Percentiles rank a stretch among this genome's conserved stretches.
These are phyloP conservation scores for Eucalyptus melliodora DNA, from an alignment of 345 rosid species.

Conservation along the genomic window DNA sequence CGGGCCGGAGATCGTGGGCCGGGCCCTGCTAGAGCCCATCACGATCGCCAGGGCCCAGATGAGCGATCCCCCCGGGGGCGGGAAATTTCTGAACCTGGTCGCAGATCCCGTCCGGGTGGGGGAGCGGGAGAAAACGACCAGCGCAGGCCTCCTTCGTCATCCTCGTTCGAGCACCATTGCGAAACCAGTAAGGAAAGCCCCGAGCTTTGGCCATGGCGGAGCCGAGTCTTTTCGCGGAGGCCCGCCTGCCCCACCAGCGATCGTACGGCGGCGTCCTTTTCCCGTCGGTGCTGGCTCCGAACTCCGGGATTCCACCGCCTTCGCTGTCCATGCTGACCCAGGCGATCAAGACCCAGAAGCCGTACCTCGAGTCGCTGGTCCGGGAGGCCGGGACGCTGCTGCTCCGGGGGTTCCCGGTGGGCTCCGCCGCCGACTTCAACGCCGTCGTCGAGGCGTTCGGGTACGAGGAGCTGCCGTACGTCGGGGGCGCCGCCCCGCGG, in stretches of 20 bases:
- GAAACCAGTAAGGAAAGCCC: not conserved
- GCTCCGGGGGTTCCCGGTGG: conserved; percentile 50
- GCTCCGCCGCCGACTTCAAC: conserved; percentile 68
- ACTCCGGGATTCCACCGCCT: conserved; percentile 2
- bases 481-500: conserved; percentile 86
- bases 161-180: not conserved
- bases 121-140: not conserved
- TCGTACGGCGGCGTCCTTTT: conserved; percentile 26
- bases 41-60: not conserved
- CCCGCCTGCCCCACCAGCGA: conserved; percentile 41
- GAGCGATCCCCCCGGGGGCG: no score
- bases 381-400: conserved; percentile 60
- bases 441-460: conserved; percentile 78
- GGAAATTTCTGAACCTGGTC: not conserved
- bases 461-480: conserved; percentile 81
- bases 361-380: conserved; percentile 44
- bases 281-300: conserved; percentile 46
- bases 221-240: conserved; percentile 25
- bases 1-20: not conserved
- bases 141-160: not conserved
- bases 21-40: not conserved
- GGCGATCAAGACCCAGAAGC: conserved; percentile 31
- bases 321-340: conserved; percentile 16
- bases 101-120: not conserved
- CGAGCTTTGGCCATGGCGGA: not conserved